These are phyloP conservation scores for Pestalotiopsis sp. DNA, from an alignment of 2,329 filamentous ascomycete species.

Conservation along the genomic window DNA sequence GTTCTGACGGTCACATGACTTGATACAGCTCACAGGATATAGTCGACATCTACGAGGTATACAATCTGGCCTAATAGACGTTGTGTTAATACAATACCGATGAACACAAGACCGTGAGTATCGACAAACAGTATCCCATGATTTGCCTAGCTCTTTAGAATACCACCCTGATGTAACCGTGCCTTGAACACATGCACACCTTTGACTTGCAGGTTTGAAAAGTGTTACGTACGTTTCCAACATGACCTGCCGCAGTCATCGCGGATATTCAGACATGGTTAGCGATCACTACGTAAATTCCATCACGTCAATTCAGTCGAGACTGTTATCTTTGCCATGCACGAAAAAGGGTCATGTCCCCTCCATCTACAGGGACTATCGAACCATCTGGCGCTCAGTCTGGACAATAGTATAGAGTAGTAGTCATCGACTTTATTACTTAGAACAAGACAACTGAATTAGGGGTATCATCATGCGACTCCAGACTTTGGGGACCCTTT, in stretches of 20 bases:
- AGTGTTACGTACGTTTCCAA: not conserved
- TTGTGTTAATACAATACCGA: no score
- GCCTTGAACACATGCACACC: no score
- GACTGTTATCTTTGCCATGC: not conserved
- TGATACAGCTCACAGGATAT: no score
- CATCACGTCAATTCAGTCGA: not conserved
- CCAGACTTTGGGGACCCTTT: not conserved
- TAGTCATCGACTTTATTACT: not conserved
- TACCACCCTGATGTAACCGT: no score
- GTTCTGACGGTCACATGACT: no score
- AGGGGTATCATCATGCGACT: not conserved
- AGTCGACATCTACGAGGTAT: no score
- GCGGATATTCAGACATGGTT: not conserved
- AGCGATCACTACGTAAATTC: not conserved
- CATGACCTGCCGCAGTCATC: not conserved
- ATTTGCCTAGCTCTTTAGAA: no score
- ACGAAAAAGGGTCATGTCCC: not conserved
- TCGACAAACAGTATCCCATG: no score
- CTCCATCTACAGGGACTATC: not conserved
- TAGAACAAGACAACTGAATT: not conserved
- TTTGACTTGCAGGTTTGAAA: no score
- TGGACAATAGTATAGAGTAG: not conserved
- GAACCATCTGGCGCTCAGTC: not conserved
- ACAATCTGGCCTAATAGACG: no score
- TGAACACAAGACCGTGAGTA: no score